Base-by-base conservation (phyloP, 2,329 filamentous ascomycete species). In the Colletotrichum spaethianum region DNA sequence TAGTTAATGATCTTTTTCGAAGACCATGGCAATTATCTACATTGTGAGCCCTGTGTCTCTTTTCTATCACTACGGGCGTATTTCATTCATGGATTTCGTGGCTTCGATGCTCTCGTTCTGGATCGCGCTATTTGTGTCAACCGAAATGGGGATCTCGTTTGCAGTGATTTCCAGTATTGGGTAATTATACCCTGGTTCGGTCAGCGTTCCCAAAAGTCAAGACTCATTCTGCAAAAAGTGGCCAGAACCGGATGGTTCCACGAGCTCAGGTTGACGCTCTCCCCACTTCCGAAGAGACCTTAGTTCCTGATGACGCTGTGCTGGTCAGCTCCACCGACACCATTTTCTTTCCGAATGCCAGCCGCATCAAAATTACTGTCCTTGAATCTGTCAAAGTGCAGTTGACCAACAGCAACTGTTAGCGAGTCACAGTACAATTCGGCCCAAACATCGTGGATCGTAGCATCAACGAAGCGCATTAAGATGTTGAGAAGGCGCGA, bases 21-120 rank as follows among this genome's bases (percentile, higher is more conserved):
- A 84, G 82, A 91, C 92, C 74, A 90, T 88, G 71, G 90, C 90
- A 7, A 89, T 92, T 0, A 88, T 88, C 80, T 89, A 90, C 48
- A 83, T 92, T 8, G 89, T 92, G 55, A 87, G 88, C 0, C 85
- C 89, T 0, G 86, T 90, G 0, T 86, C 83, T 3, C 84, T 88
- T 12, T 92, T 92, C 77, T 91, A 91, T 79, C 83, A 84, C 18
- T 92, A 90, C 80, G 93, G 90, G 89, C 88, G 88, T 74, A 89
- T 89, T 2, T 92, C 89, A 0, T 84, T 92, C 4, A 87, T 90
- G 18, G 91, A 93, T 79, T 92, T 92, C 75, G 85, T 90, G 63
- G 87, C 89, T 0, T 86, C 88, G 36, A 90, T 91, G 86, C 83
- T 92, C 38, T 86, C 90, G 5, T 89, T 92, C 75, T 92, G 90